phyloP scores from a whole-genome alignment of 768 basidiomycete genomes.

The Tulasnella sp. region DNA sequence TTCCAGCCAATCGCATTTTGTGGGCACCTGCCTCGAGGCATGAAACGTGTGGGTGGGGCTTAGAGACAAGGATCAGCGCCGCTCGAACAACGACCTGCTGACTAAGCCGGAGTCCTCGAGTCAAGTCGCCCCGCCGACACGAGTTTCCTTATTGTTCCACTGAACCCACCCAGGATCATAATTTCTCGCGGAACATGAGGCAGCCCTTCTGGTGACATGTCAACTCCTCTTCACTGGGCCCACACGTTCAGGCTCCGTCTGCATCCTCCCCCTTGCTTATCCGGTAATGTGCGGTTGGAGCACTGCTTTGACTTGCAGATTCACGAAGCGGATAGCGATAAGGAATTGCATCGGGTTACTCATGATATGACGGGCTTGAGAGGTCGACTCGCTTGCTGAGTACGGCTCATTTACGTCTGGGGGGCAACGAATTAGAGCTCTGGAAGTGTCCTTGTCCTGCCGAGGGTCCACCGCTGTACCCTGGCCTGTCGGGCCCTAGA shows the following conservation, averaged over 20 bases:
- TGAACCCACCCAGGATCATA: not conserved
- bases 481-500: not conserved
- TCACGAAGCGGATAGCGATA: not conserved
- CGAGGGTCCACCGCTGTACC: not conserved
- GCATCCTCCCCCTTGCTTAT: not conserved
- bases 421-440: not conserved
- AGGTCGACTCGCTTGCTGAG: not conserved
- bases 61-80: not conserved
- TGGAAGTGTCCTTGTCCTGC: not conserved
- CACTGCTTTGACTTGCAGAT: not conserved
- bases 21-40: not conserved
- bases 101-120: not conserved
- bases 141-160: not conserved
- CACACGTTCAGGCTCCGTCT: not conserved
- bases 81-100: not conserved
- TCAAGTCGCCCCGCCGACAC: not conserved
- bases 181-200: not conserved
- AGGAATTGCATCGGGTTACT: not conserved
- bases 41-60: not conserved
- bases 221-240: not conserved
- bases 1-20: not conserved
- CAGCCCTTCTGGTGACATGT: not conserved
- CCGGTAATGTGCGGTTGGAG: not conserved
- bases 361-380: not conserved
- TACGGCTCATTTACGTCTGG: not conserved